These are phyloP conservation scores for Backusella morwellensis DNA, from an alignment of 192 early-diverging fungal species.

Conservation along the genomic window DNA sequence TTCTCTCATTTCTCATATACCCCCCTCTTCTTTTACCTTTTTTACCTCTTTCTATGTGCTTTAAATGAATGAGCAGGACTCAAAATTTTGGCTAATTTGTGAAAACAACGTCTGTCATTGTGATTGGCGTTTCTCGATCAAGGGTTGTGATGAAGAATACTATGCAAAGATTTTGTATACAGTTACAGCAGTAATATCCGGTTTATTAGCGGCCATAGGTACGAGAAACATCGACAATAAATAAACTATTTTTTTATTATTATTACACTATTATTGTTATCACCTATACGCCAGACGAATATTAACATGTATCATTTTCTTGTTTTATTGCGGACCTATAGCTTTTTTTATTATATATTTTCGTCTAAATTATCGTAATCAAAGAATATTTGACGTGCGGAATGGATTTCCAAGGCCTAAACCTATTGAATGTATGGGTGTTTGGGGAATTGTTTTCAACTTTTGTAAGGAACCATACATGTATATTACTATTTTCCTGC, in stretches of 20 bases:
- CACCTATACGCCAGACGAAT: not conserved
- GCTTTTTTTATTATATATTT: not conserved
- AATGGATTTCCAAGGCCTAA: constrained; percentile 11
- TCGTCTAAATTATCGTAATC: constrained; percentile 8
- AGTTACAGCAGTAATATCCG: not conserved
- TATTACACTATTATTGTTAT: not conserved
- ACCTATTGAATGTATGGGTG: constrained; percentile 1
- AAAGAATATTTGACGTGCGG: constrained; percentile 8
- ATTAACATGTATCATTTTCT: not conserved
- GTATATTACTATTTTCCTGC: not conserved
- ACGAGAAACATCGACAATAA: not conserved
- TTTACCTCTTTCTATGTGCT: not conserved
- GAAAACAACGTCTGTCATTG: not conserved
- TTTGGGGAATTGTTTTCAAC: constrained; percentile 1
- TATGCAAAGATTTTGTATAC: not conserved
- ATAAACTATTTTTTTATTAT: not conserved
- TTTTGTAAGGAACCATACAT: not conserved
- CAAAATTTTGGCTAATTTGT: constrained; percentile 5
- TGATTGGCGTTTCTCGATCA: not conserved
- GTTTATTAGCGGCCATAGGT: not conserved
- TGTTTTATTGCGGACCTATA: not conserved
- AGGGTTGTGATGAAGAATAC: not conserved
- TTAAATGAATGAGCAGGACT: constrained; percentile 34
- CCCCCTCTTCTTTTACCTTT: not conserved
- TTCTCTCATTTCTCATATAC: not conserved